Evolutionary conservation across 108 stramenopile genomes (phyloP).

Genomic region (Nitzschia sp.): DNA sequence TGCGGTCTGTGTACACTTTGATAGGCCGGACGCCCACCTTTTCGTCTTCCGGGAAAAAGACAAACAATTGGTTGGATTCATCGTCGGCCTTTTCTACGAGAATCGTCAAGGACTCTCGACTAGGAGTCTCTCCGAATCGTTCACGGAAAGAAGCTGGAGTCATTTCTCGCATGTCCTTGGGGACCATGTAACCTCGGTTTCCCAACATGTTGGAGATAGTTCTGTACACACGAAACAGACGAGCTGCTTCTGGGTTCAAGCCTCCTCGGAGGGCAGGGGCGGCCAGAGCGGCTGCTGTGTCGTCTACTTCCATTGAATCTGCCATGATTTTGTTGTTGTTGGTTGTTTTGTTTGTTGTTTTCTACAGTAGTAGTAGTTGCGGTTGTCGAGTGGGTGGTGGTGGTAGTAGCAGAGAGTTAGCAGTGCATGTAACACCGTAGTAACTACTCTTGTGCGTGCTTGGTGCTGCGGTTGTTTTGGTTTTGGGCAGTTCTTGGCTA

Average conservation of each 20-base stretch:
- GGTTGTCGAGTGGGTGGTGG: too few relatives aligned
- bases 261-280: slow-evolving; percentile 50
- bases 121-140: slow-evolving; percentile 82
- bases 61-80: slow-evolving; percentile 87
- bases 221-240: slow-evolving; percentile 91
- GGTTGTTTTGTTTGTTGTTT: too few relatives aligned
- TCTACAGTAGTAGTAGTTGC: too few relatives aligned
- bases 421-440: too few relatives aligned
- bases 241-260: slow-evolving; percentile 71
- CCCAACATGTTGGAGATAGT: slow-evolving; percentile 87
- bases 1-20: slow-evolving; percentile 88
- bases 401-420: too few relatives aligned
- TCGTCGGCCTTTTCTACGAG: slow-evolving; percentile 89
- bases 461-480: too few relatives aligned
- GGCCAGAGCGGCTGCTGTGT: slow-evolving; percentile 39
- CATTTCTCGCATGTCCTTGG: slow-evolving; percentile 81
- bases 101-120: slow-evolving; percentile 78
- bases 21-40: slow-evolving; percentile 93
- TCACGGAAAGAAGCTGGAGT: slow-evolving; percentile 72
- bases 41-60: slow-evolving; percentile 95
- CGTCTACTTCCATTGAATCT: slow-evolving; percentile 33
- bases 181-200: slow-evolving; percentile 91
- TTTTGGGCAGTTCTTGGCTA: too few relatives aligned
- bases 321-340: slow-evolving; percentile 3
- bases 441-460: too few relatives aligned